Evolutionary conservation across 441 rosid genomes (phyloP).

Genomic region (Bocquillonia castaneifolia): DNA sequence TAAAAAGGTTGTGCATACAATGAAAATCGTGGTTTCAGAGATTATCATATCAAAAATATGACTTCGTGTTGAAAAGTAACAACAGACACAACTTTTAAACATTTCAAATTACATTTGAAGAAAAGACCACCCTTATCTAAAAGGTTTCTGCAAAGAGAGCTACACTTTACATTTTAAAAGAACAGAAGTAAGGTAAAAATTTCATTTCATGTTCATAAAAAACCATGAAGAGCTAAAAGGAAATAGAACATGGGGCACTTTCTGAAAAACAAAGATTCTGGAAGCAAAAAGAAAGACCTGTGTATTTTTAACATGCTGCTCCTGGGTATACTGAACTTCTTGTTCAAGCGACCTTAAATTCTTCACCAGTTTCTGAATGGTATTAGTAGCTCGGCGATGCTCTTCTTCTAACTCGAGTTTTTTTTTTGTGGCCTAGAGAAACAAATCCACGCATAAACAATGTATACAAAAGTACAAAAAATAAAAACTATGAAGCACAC

Average conservation of each 20-base stretch:
- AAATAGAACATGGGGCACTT: neutral
- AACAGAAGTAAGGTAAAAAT: neutral
- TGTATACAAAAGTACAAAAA: neutral
- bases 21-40: neutral
- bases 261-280: neutral
- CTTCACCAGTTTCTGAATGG: slow-evolving; percentile 43
- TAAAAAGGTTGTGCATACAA: neutral
- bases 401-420: slow-evolving; percentile 59
- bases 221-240: neutral
- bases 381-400: slow-evolving; percentile 36
- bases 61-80: neutral
- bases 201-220: slow-evolving; percentile 3
- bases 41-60: neutral
- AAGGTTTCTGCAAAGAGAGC: neutral
- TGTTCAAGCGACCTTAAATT: slow-evolving; percentile 50
- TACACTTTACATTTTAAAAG: neutral
- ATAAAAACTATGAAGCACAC: neutral
- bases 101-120: neutral
- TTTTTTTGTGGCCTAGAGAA: slow-evolving; percentile 59
- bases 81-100: neutral
- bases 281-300: slow-evolving; percentile 56
- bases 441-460: slow-evolving; percentile 20
- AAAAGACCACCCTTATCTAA: neutral
- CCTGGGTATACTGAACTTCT: slow-evolving; percentile 67
- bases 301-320: slow-evolving; percentile 60